These are phyloP conservation scores for Rhizoclosmatium globosum DNA, from an alignment of 192 early-diverging fungal species.

Conservation along the genomic window DNA sequence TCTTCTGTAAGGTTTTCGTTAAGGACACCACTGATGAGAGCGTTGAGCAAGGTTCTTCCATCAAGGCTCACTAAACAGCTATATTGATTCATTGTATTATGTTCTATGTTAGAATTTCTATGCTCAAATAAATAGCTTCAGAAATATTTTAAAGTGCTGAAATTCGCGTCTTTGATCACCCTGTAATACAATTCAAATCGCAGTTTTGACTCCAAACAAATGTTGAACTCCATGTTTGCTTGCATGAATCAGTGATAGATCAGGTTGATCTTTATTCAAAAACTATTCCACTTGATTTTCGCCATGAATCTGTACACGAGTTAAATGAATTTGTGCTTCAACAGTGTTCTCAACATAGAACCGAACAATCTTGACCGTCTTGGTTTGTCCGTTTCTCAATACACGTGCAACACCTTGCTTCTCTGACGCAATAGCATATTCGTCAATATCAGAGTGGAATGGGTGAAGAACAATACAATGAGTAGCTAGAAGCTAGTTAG, in stretches of 20 bases:
- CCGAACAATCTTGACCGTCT: slow-evolving; percentile 30
- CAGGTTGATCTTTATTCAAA: too few species aligned
- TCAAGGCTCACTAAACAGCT: too few species aligned
- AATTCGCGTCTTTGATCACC: too few species aligned
- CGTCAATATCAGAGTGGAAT: slow-evolving; percentile 19
- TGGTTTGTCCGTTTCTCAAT: slow-evolving; percentile 23
- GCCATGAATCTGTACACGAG: neutral
- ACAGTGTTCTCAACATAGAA: slow-evolving; percentile 27
- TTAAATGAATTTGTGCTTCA: slow-evolving; percentile 24
- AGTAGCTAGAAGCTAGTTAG: neutral
- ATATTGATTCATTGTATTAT: too few species aligned
- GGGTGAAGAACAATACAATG: slow-evolving; percentile 26
- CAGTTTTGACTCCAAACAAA: too few species aligned
- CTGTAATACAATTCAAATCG: too few species aligned
- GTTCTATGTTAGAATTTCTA: too few species aligned
- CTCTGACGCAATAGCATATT: slow-evolving; percentile 23
- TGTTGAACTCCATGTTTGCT: too few species aligned
- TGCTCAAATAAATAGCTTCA: too few species aligned
- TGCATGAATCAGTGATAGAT: too few species aligned
- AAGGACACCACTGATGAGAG: slow-evolving; percentile 20
- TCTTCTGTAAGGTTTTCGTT: slow-evolving; percentile 10
- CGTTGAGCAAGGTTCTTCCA: too few species aligned
- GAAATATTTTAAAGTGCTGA: too few species aligned
- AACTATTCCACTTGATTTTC: neutral
- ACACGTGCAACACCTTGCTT: slow-evolving; percentile 32